A percentile compares a stretch with the other conserved stretches of the same genome.
These are phyloP conservation scores for Kalmusia sp. DNA, from an alignment of 2,329 filamentous ascomycete species.

Conservation along the genomic window DNA sequence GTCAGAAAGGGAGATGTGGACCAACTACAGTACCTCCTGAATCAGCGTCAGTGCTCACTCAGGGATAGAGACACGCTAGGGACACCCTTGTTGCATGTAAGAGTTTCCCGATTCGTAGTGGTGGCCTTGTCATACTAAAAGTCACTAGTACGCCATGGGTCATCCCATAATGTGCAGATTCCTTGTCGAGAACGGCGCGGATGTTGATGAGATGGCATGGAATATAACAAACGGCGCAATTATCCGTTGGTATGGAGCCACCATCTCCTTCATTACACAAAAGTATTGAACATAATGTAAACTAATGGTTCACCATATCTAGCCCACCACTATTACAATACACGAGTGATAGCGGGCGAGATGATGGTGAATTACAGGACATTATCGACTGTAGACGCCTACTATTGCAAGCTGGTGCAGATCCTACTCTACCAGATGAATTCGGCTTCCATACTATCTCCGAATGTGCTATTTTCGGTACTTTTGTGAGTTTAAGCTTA, in stretches of 20 bases:
- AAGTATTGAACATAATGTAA: too few relatives aligned
- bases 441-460: too few relatives aligned
- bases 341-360: too few relatives aligned
- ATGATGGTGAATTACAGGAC: too few relatives aligned
- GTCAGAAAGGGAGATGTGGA: slow-evolving; percentile 10
- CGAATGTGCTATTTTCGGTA: not conserved
- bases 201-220: slow-evolving; percentile 11
- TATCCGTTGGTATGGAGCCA: too few relatives aligned
- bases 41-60: slow-evolving; percentile 4
- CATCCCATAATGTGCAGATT: slow-evolving; percentile 15
- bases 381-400: not conserved
- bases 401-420: slow-evolving; percentile 7
- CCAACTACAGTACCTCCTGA: slow-evolving; percentile 3
- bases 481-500: not conserved
- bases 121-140: too few relatives aligned
- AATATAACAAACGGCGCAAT: too few relatives aligned
- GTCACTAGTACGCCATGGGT: slow-evolving; percentile 10
- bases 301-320: too few relatives aligned
- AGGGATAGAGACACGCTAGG: slow-evolving; percentile 12
- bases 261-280: too few relatives aligned
- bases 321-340: too few relatives aligned
- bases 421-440: slow-evolving; percentile 6
- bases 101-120: not conserved
- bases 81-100: slow-evolving; percentile 16
- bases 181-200: slow-evolving; percentile 15